phyloP scores from a whole-genome alignment of 2,329 filamentous ascomycete genomes.

The Volutella citrinella region DNA sequence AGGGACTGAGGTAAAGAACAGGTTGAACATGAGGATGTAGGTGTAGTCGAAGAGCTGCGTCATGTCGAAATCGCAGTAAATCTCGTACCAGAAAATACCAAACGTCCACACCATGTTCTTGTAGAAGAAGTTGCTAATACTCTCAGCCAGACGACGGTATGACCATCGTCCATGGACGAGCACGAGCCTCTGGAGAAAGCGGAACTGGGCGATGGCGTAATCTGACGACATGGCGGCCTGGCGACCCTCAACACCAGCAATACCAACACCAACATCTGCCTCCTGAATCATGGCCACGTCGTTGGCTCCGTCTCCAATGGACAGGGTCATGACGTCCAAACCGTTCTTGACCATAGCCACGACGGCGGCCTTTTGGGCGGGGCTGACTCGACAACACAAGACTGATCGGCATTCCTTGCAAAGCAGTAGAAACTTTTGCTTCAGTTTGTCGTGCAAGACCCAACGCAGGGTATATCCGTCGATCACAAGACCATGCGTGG shows the following conservation, averaged over 20 bases:
- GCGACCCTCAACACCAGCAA: slow-evolving; percentile 87
- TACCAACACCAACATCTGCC: slow-evolving; percentile 93
- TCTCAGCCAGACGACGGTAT: slow-evolving; percentile 90
- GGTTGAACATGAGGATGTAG: slow-evolving; percentile 94
- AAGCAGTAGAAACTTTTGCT: slow-evolving; percentile 88
- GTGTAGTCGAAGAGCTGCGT: slow-evolving; percentile 97
- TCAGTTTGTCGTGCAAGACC: slow-evolving; percentile 76
- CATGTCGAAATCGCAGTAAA: slow-evolving; percentile 93
- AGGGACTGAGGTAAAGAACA: slow-evolving; percentile 93
- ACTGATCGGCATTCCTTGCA: slow-evolving; percentile 98
- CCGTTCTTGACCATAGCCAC: slow-evolving; percentile 94
- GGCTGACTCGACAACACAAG: slow-evolving; percentile 94
- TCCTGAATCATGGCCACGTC: slow-evolving; percentile 98
- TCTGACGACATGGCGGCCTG: slow-evolving; percentile 96
- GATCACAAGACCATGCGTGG: slow-evolving; percentile 90
- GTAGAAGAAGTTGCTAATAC: slow-evolving; percentile 99
- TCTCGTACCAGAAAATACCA: slow-evolving; percentile 94
- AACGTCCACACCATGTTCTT: slow-evolving; percentile 99
- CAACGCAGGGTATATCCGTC: slow-evolving; percentile 92
- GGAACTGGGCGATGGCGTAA: slow-evolving; percentile 92
- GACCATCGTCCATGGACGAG: slow-evolving; percentile 94
- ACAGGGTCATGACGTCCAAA: slow-evolving; percentile 92
- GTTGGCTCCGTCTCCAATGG: slow-evolving; percentile 90
- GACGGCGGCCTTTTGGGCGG: slow-evolving; percentile 95
- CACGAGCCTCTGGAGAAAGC: slow-evolving; percentile 79